Base-by-base conservation (phyloP, 495 filamentous ascomycete genomes). In the Aspergillus panamensis region DNA sequence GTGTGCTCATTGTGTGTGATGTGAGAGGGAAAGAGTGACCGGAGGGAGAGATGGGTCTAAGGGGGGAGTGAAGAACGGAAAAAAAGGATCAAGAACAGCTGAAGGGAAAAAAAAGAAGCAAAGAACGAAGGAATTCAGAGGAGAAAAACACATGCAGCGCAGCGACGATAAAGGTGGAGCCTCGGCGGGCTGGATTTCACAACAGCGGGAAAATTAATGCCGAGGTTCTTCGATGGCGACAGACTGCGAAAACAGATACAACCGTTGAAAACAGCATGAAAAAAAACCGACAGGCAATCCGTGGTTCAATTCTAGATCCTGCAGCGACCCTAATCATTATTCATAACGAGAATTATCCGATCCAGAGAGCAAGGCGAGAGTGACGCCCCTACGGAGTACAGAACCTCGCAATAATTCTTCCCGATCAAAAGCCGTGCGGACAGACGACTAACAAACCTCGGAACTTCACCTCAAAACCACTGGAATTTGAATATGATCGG, bases 1-100 rank as follows among this genome's bases (percentile, higher is more conserved):
- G 52, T 53, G 47, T 57, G 64, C 70, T 74, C 74, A 77, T 77
- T 52, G 70, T 69, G 69, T 75, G 57, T 71, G 32, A 21, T 58
- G n/a, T 49, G 60, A 54, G 44, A 56, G 62, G 61, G 62, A 67
- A 43, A 44, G 50, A 33, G 30, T 30, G 45, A 29, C 13, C 30
- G 39, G 20, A 37, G 45, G 29, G 30, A 25, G 49, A 30, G 20
- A 30, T 32, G 31, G 49, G 51, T 48, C 53, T 20, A 21, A 52
- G 54, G 49, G 49, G 40, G 39, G 25, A 48, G 16, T 16, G 43
- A 47, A 31, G 45, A 40, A 61, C 32, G 32, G 48, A 58, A 44
- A 17, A 53, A 42, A 37, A 42, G 20, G 29, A 17, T 10, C 8
- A 51, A 17, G 30, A 13, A 21, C 6, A 37, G 44, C 33, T 42